phyloP scores from a whole-genome alignment of 208 protist species.

The Naegleria fowleri region DNA sequence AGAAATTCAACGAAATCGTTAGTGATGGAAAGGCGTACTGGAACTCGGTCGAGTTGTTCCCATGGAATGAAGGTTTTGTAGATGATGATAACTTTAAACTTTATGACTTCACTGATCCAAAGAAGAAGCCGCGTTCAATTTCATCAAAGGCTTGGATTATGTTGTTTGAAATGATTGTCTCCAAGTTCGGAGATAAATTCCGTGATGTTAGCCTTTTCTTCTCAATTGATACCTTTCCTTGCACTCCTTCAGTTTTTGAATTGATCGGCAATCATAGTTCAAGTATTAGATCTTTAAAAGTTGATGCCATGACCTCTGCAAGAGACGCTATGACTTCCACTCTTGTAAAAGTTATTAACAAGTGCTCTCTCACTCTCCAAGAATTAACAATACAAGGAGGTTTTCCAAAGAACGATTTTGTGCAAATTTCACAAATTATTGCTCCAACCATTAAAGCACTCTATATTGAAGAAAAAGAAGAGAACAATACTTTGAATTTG shows the following conservation, averaged over 20 bases:
- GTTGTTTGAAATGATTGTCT: neutral
- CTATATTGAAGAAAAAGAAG: conserved; percentile 1
- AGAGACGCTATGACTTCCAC: neutral
- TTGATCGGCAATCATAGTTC: neutral
- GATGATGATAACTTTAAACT: neutral
- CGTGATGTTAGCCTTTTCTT: neutral
- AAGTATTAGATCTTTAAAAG: neutral
- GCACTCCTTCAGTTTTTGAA: neutral
- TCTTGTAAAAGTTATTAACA: neutral
- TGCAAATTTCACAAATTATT: neutral
- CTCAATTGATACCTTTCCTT: neutral
- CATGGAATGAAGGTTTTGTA: neutral
- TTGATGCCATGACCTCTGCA: neutral
- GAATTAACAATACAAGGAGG: neutral
- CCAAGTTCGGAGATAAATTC: neutral
- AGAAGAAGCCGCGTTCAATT: neutral
- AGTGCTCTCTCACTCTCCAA: neutral
- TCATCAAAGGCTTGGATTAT: neutral
- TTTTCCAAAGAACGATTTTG: neutral
- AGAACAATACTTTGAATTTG: neutral
- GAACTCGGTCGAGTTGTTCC: neutral
- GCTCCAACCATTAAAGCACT: neutral
- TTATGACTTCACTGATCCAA: neutral
- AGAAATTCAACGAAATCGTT: neutral
- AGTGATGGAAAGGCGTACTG: neutral